A percentile compares a stretch with the other conserved stretches of the same genome.
Evolutionary conservation across 2,329 filamentous ascomycete genomes (phyloP).

Genomic region (Arachnomyces sp.): DNA sequence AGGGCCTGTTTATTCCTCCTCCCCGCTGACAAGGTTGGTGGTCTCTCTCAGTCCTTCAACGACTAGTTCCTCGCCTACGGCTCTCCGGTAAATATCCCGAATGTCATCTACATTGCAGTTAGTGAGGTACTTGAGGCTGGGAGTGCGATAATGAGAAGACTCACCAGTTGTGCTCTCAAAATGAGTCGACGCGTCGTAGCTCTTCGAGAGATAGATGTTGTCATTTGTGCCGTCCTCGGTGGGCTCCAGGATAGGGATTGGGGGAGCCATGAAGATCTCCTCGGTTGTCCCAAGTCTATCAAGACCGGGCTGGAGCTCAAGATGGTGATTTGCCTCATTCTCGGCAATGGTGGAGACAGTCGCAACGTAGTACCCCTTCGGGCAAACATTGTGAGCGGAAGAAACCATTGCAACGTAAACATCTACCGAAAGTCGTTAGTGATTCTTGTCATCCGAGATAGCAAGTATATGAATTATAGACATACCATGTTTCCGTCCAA

Average conservation of each 20-base stretch:
- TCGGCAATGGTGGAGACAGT: slow-evolving; percentile 98
- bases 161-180: slow-evolving; percentile 77
- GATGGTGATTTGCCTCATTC: slow-evolving; percentile 81
- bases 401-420: slow-evolving; percentile 97
- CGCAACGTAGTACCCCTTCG: slow-evolving; percentile 97
- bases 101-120: slow-evolving; percentile 67
- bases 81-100: slow-evolving; percentile 81
- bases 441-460: not conserved
- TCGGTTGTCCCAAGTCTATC: slow-evolving; percentile 88
- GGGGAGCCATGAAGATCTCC: slow-evolving; percentile 91
- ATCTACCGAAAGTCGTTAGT: slow-evolving; percentile 45
- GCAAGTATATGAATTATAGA: slow-evolving; percentile 8
- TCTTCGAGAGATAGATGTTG: slow-evolving; percentile 96
- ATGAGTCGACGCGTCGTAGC: slow-evolving; percentile 95
- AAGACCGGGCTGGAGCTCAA: slow-evolving; percentile 86
- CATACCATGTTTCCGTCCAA: slow-evolving; percentile 90
- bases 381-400: slow-evolving; percentile 93
- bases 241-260: slow-evolving; percentile 91
- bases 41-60: slow-evolving; percentile 78
- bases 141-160: slow-evolving; percentile 9
- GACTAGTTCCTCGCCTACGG: slow-evolving; percentile 71
- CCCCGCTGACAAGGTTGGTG: slow-evolving; percentile 59
- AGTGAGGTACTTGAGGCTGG: not conserved
- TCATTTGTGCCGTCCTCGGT: slow-evolving; percentile 72
- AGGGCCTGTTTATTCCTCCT: slow-evolving; percentile 47